Conservation (phyloP, 176 grass and related monocot genomes). For the Zea luxurians region DNA sequence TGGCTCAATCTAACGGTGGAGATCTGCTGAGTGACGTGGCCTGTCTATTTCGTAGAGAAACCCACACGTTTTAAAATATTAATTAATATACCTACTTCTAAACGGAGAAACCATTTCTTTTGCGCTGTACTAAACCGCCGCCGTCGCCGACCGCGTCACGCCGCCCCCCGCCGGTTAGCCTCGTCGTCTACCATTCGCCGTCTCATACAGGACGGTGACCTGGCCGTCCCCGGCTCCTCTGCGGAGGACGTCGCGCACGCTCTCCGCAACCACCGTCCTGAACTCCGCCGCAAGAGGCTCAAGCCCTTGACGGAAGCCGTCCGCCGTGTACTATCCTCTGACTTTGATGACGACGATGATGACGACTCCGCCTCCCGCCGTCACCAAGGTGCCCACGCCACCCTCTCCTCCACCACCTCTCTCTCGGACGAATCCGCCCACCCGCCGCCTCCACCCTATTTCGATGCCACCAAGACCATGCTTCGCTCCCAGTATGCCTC, state of each 20-base stretch:
- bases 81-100: too few relatives aligned
- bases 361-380: constrained; percentile 33
- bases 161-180: constrained; percentile 26
- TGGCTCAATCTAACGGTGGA: too few relatives aligned
- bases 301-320: constrained; percentile 51
- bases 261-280: constrained; percentile 52
- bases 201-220: constrained; percentile 38
- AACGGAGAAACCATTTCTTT: too few relatives aligned
- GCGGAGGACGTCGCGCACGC: constrained; percentile 43
- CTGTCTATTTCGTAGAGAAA: too few relatives aligned
- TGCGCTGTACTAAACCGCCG: too few relatives aligned
- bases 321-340: neutral
- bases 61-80: too few relatives aligned
- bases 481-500: constrained; percentile 57
- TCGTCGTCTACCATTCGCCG: constrained; percentile 36
- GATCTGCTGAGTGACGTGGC: too few relatives aligned
- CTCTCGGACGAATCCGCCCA: constrained; percentile 34
- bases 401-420: constrained; percentile 46
- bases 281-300: constrained; percentile 57
- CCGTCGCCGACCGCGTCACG: too few relatives aligned
- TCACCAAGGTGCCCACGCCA: constrained; percentile 24
- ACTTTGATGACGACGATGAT: neutral
- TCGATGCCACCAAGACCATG: constrained; percentile 25
- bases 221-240: constrained; percentile 36
- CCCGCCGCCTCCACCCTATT: constrained; percentile 37